Percentiles rank a stretch among this genome's conserved stretches.
These are phyloP conservation scores for Draba incana DNA, from an alignment of 345 rosid species.

Conservation along the genomic window DNA sequence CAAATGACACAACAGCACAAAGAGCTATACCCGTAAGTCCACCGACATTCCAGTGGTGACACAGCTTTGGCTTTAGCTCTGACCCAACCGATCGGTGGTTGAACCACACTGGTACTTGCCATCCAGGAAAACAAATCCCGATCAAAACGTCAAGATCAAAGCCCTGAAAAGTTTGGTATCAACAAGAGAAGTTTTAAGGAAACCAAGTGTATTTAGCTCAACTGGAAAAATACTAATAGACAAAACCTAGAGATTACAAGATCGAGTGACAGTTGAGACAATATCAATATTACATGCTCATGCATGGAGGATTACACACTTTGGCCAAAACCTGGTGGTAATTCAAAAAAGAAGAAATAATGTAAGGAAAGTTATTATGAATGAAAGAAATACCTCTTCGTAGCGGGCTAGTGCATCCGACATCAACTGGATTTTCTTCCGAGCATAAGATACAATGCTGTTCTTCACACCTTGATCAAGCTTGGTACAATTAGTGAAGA, in stretches of 20 bases:
- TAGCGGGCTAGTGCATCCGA: conserved; percentile 21
- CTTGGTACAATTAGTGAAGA: conserved; percentile 29
- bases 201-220: too few species aligned
- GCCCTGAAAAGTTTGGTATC: conserved; percentile 1
- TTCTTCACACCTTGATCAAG: conserved; percentile 25
- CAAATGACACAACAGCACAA: conserved; percentile 28
- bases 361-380: too few species aligned
- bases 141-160: conserved; percentile 18
- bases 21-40: conserved; percentile 32
- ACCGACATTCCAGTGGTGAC: conserved; percentile 22
- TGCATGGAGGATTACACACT: too few species aligned
- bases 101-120: conserved; percentile 36
- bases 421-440: conserved; percentile 20
- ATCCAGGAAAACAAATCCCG: conserved; percentile 26
- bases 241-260: too few species aligned
- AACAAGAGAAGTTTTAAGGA: too few species aligned
- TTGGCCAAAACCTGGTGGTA: too few species aligned
- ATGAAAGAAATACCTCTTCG: conserved; percentile 21
- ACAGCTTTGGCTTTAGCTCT: conserved; percentile 3
- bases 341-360: too few species aligned
- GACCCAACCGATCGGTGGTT: conserved; percentile 17
- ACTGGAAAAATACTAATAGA: too few species aligned
- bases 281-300: too few species aligned
- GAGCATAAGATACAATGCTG: conserved; percentile 10
- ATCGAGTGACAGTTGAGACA: too few species aligned